A percentile compares a stretch with the other conserved stretches of the same genome.
phyloP scores from a whole-genome alignment of 2,329 filamentous ascomycete genomes.

The Botrytis medusae region DNA sequence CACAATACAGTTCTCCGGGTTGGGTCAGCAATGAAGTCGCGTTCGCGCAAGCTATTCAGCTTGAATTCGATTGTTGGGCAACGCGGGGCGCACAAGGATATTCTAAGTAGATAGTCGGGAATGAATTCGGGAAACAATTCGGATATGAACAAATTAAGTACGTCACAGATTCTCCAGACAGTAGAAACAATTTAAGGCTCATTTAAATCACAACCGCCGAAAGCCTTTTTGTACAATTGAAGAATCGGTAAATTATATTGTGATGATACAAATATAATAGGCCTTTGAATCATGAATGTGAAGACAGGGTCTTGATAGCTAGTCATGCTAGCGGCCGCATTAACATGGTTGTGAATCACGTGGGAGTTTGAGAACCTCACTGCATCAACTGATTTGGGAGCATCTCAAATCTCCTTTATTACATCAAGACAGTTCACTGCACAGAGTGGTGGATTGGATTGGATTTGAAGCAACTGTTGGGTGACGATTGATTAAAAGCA shows the following conservation, averaged over 20 bases:
- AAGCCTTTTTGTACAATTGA: conserved; percentile 9
- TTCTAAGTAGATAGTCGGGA: not conserved
- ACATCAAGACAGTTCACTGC: not conserved
- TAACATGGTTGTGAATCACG: not conserved
- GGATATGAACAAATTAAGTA: not conserved
- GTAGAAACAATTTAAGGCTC: not conserved
- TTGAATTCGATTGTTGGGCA: not conserved
- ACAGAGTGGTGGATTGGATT: not conserved
- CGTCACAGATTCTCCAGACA: not conserved
- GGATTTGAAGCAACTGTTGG: not conserved
- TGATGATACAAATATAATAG: not conserved
- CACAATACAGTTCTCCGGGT: not conserved
- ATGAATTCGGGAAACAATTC: not conserved
- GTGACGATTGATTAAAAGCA: not conserved
- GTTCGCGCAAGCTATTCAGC: conserved; percentile 2
- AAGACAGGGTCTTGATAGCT: not conserved
- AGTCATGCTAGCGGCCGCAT: conserved; percentile 11
- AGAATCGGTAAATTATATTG: not conserved
- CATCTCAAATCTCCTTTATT: not conserved
- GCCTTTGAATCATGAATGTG: not conserved
- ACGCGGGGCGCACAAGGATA: conserved; percentile 17
- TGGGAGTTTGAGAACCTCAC: not conserved
- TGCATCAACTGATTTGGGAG: not conserved
- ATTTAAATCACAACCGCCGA: not conserved
- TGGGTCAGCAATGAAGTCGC: not conserved